Evolutionary conservation across 495 filamentous ascomycete genomes (phyloP), one percentile per base, ranked within the genome.

Genomic region (Jackrogersella multiformis): DNA sequence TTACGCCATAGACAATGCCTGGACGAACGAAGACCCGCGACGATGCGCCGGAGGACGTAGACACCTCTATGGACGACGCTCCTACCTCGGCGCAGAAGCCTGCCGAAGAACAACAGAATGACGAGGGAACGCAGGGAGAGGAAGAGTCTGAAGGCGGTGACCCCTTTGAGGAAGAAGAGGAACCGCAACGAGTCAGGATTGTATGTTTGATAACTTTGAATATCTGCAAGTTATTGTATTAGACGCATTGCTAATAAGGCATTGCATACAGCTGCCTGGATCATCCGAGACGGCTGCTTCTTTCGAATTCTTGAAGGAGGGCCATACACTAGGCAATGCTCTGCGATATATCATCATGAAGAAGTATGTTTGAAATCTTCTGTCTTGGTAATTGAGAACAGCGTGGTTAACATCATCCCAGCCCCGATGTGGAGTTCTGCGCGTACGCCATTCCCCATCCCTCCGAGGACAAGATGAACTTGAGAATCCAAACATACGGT

Each of bases 381-480:
- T 53, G 2, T 28, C 28, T 44, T 48, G 4, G 21, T 10, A 26
- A 10, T 13, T 7, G 26, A 7, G 7, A 30, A 7, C 7, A 30
- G 23, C 2, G 21, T 54, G 6, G 44, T 63, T 68, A 62, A 71
- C 13, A 15, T 38, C 5, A 44, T 54, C 7, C 18, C 60, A 96
- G 94, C 75, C 95, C 95, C 32, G 86, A 92, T 41, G 95, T 99
- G 32, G 95, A 99, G 73, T 95, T 99, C 79, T 98, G 96, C 80
- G 95, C 94, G 41, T 98, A 99, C 75, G 93, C 95, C 3, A 98
- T 99, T 55, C 95, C 95, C 7, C 95, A 99, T 81, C 95, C 96
- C 32, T 96, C 94, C 15, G 95, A 99, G 73, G 79, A 88, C 10
- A 94, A 96, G 79, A 97, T 99, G 95, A 96, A 97, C 74, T 78